Evolutionary conservation across 2,329 filamentous ascomycete genomes (phyloP), one percentile per base, ranked within the genome.

Genomic region (Hortaea sp.): DNA sequence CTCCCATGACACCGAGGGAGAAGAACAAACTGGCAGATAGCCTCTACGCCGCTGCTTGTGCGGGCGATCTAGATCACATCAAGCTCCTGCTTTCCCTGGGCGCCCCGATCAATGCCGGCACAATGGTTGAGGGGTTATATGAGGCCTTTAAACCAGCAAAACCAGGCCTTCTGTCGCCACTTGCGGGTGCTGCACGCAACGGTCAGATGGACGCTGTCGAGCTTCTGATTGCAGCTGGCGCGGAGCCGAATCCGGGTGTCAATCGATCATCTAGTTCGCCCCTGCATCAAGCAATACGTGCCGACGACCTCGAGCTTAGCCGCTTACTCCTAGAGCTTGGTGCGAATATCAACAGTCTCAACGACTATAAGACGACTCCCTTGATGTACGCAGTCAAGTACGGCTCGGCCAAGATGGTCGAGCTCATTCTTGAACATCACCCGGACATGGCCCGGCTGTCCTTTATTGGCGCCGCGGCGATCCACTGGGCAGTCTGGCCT

Each of bases 351-450:
- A 50, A 62, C 50, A 52, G 50, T 30, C 45, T 56, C 13, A 63
- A 63, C 39, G 47, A 48, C 30, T 63, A 60, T 51, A 60, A 60
- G 30, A 54, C 55, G 12, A 60, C 60, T 1, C 57, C 60, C 1
- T 47, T 61, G 27, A 63, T 63, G 61, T 62, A 62, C 54, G 60
- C 61, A 7, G 57, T 52, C 41, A 60, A 60, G 37, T 58, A 62
- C 45, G 54, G 50, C 11, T 57, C 54, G 1, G 43, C 46, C 2
- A 50, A 53, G 1, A 50, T 63, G 32, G 49, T 63, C 29, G 42
- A 48, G 6, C 51, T 62, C 2, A 39, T 63, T 5, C 53, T 63
- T 2, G 48, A 49, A 12, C 53, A 58, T 48, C 42, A 48, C 7
- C 61, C 60, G 1, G 49, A 61, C 31, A 50, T 62, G n/a, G 42